phyloP scores from a whole-genome alignment of 768 basidiomycete genomes.

The Roridomyces roridus region DNA sequence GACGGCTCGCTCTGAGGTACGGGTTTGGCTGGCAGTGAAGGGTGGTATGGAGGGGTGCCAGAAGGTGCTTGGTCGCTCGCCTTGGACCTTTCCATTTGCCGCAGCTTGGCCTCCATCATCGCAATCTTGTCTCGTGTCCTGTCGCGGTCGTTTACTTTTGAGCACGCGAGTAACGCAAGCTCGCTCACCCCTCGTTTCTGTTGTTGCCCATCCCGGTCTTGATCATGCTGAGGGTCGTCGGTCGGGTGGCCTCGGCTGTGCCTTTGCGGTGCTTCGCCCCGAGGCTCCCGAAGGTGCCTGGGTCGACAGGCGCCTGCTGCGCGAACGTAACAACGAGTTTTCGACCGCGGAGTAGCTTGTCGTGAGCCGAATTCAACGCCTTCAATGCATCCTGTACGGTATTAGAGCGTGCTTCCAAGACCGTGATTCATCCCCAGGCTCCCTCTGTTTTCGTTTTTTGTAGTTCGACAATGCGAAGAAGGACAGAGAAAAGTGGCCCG shows the following conservation, averaged over 20 bases:
- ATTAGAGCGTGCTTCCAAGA: slow-evolving; percentile 6
- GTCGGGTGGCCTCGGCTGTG: slow-evolving; percentile 65
- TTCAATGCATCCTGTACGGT: slow-evolving; percentile 79
- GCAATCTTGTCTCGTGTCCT: slow-evolving; percentile 93
- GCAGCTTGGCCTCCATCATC: slow-evolving; percentile 93
- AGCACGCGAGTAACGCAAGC: not conserved
- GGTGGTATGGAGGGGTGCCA: slow-evolving; percentile 31
- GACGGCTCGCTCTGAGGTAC: slow-evolving; percentile 30
- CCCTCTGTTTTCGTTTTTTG: slow-evolving; percentile 15
- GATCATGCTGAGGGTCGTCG: slow-evolving; percentile 87
- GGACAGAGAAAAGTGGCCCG: slow-evolving; percentile 53
- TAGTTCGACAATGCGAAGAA: slow-evolving; percentile 21
- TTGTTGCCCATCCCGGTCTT: slow-evolving; percentile 68
- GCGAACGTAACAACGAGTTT: slow-evolving; percentile 93
- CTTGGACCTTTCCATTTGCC: slow-evolving; percentile 66
- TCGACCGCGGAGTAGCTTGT: slow-evolving; percentile 84
- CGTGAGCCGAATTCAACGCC: slow-evolving; percentile 76
- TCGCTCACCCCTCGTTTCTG: slow-evolving; percentile 59
- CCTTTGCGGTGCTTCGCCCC: slow-evolving; percentile 43
- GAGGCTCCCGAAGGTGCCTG: slow-evolving; percentile 29
- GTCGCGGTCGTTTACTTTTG: slow-evolving; percentile 20
- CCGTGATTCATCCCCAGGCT: slow-evolving; percentile 19
- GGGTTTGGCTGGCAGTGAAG: slow-evolving; percentile 53
- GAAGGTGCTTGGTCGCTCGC: slow-evolving; percentile 28
- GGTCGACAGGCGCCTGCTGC: slow-evolving; percentile 74